phyloP scores from a whole-genome alignment of 129 eudicot species.

The Centella asiatica region DNA sequence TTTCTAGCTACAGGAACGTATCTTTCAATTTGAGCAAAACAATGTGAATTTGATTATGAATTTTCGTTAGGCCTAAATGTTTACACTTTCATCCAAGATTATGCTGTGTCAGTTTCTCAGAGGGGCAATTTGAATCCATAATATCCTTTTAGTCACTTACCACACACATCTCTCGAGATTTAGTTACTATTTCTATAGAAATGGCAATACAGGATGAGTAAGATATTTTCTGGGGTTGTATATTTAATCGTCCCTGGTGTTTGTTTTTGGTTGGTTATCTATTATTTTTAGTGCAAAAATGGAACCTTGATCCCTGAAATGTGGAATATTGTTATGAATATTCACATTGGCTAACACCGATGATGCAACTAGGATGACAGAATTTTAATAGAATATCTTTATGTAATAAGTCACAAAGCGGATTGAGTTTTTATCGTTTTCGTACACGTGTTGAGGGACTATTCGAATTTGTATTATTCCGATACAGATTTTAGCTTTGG shows the following conservation, averaged over 20 bases:
- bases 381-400: background rate
- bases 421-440: no score
- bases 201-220: background rate
- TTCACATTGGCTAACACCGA: background rate
- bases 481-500: background rate
- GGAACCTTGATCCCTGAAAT: background rate
- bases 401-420: no score
- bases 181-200: background rate
- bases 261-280: no score
- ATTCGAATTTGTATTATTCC: background rate
- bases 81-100: background rate
- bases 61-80: background rate
- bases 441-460: background rate
- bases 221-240: background rate
- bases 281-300: background rate
- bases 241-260: background rate
- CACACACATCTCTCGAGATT: background rate
- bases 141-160: background rate
- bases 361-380: background rate
- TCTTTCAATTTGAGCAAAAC: background rate
- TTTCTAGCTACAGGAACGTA: background rate
- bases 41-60: background rate
- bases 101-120: background rate
- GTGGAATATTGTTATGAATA: background rate
- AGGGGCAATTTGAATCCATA: background rate